Evolutionary conservation across 2,329 filamentous ascomycete genomes (phyloP).

Genomic region (Tetracladium maxilliforme): DNA sequence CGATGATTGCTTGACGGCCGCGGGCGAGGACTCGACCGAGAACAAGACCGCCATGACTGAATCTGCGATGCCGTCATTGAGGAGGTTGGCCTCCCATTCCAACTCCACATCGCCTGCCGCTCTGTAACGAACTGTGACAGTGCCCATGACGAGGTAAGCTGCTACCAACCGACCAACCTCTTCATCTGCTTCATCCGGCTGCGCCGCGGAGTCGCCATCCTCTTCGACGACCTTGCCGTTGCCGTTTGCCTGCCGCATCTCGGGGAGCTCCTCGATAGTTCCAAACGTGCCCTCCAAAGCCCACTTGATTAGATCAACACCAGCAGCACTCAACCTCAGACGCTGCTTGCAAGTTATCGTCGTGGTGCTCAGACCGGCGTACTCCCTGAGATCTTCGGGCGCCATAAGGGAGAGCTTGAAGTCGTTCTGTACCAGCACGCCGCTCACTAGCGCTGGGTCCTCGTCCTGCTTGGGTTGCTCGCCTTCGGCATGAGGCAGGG

Average conservation of each 20-base stretch:
- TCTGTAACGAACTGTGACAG: constrained; percentile 67
- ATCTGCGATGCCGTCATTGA: constrained; percentile 97
- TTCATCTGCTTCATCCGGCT: constrained; percentile 46
- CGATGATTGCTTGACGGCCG: constrained; percentile 73
- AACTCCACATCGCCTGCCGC: constrained; percentile 70
- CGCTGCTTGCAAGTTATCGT: constrained; percentile 88
- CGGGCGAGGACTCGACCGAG: constrained; percentile 84
- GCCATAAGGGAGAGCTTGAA: constrained; percentile 97
- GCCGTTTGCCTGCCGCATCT: constrained; percentile 21
- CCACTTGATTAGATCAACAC: constrained; percentile 85
- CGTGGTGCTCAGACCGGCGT: constrained; percentile 91
- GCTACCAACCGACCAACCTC: constrained; percentile 37
- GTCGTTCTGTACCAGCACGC: constrained; percentile 91
- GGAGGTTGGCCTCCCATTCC: constrained; percentile 95
- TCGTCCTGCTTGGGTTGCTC: constrained; percentile 24
- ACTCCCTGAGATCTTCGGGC: constrained; percentile 88
- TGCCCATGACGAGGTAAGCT: constrained; percentile 72
- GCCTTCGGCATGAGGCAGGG: constrained; percentile 17
- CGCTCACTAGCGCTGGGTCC: constrained; percentile 53
- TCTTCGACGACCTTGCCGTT: constrained; percentile 12
- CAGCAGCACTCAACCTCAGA: constrained; percentile 74
- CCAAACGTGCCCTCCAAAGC: constrained; percentile 90
- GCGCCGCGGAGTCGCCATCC: too few species aligned
- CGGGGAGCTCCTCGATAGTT: constrained; percentile 51
- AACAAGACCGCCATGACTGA: constrained; percentile 87